These are phyloP conservation scores for Gonium pectorale DNA, from an alignment of 139 green algal genomes.

Conservation along the genomic window DNA sequence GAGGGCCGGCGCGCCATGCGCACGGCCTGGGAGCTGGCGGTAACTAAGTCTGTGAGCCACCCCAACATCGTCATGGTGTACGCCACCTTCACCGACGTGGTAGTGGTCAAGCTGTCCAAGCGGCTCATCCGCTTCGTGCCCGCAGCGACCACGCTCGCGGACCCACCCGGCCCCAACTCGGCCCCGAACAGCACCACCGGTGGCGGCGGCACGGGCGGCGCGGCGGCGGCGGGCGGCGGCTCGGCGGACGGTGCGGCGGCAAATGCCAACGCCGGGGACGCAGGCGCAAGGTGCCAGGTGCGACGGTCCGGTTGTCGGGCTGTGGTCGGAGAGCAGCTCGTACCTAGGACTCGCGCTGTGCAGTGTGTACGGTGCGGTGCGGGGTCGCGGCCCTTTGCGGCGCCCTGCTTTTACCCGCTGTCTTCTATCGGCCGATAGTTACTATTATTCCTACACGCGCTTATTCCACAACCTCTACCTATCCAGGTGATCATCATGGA, in stretches of 20 bases:
- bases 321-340: neutral
- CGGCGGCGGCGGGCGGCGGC: neutral
- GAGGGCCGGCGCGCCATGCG: slow-evolving; percentile 47
- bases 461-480: neutral
- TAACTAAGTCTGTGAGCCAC: slow-evolving; percentile 47
- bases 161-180: neutral
- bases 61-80: slow-evolving; percentile 55
- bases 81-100: slow-evolving; percentile 49
- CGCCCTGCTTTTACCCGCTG: neutral
- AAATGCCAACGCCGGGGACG: neutral
- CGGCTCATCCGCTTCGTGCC: slow-evolving; percentile 46
- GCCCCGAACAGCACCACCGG: neutral
- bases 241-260: neutral
- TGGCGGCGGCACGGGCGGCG: neutral
- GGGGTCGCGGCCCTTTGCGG: too few species aligned
- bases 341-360: too few species aligned
- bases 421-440: too few species aligned
- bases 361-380: too few species aligned
- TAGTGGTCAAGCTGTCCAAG: slow-evolving; percentile 46
- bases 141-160: slow-evolving; percentile 32
- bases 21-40: slow-evolving; percentile 55
- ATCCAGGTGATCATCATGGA: slow-evolving; percentile 61
- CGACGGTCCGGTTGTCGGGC: neutral
- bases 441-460: too few species aligned
- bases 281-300: slow-evolving; percentile 31